Conservation (phyloP, 2,329 filamentous ascomycete genomes). For the Cercospora janseana region DNA sequence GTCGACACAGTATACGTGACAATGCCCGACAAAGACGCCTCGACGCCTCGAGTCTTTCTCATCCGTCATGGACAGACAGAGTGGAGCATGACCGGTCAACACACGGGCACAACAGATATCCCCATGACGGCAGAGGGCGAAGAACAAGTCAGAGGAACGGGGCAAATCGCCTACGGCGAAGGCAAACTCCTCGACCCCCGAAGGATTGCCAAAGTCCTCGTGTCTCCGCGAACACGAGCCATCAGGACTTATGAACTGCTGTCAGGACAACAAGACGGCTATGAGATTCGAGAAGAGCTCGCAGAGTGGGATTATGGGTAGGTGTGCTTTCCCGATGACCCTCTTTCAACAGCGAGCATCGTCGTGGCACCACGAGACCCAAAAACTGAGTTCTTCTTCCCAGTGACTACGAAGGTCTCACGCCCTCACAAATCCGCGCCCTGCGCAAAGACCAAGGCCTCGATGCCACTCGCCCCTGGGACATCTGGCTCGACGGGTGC, state of each 20-base stretch:
- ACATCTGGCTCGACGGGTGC: slow-evolving; percentile 89
- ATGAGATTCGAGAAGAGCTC: slow-evolving; percentile 63
- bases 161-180: slow-evolving; percentile 49
- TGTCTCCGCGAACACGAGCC: slow-evolving; percentile 53
- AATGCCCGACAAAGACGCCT: slow-evolving; percentile 40
- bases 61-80: slow-evolving; percentile 91
- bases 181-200: slow-evolving; percentile 54
- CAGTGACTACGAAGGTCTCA: slow-evolving; percentile 71
- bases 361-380: too few species aligned
- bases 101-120: slow-evolving; percentile 85
- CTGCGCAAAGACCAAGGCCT: slow-evolving; percentile 59
- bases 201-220: slow-evolving; percentile 49
- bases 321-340: slow-evolving; percentile 26
- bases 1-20: not conserved
- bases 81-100: slow-evolving; percentile 78
- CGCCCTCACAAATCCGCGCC: slow-evolving; percentile 65
- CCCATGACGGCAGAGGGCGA: slow-evolving; percentile 76
- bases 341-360: too few species aligned
- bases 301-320: slow-evolving; percentile 79
- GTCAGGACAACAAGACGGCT: slow-evolving; percentile 36
- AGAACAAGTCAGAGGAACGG: slow-evolving; percentile 56
- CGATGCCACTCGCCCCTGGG: slow-evolving; percentile 59
- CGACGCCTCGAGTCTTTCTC: slow-evolving; percentile 72
- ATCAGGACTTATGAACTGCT: slow-evolving; percentile 51
- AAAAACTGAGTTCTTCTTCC: not conserved